Evolutionary conservation across 441 rosid genomes (phyloP).

Genomic region (Rhodomyrtus psidioides): DNA sequence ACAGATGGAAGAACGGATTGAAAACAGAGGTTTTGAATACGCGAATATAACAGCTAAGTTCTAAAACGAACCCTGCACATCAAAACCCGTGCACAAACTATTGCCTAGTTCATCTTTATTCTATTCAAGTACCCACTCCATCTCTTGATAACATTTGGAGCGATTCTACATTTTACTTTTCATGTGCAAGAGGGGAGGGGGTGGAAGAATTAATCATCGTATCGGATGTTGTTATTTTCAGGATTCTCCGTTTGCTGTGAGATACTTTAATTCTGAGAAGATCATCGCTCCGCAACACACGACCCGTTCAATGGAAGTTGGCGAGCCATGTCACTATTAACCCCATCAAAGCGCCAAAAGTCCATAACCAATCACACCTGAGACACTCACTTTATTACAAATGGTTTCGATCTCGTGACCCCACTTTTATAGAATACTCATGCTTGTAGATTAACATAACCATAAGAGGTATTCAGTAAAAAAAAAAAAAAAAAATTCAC

Average conservation of each 20-base stretch:
- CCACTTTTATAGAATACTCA: no score
- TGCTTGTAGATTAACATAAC: no score
- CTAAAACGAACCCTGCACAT: neutral
- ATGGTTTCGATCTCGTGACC: neutral
- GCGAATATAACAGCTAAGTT: neutral
- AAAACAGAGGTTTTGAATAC: neutral
- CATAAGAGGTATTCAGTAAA: no score
- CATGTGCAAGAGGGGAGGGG: neutral
- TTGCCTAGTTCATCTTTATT: neutral
- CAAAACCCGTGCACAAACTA: neutral
- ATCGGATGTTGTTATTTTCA: neutral
- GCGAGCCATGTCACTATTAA: rapidly evolving
- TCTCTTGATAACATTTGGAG: neutral
- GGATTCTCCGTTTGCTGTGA: neutral
- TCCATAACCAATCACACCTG: neutral
- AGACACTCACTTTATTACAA: neutral
- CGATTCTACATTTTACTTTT: neutral
- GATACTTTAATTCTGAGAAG: neutral
- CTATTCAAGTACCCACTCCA: neutral
- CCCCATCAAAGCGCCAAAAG: neutral
- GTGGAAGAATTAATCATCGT: neutral
- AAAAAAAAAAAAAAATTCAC: no score
- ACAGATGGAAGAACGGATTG: neutral
- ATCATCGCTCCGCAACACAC: neutral
- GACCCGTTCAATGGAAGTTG: neutral